phyloP scores from a whole-genome alignment of 345 rosid species.

The Litchi chinensis region DNA sequence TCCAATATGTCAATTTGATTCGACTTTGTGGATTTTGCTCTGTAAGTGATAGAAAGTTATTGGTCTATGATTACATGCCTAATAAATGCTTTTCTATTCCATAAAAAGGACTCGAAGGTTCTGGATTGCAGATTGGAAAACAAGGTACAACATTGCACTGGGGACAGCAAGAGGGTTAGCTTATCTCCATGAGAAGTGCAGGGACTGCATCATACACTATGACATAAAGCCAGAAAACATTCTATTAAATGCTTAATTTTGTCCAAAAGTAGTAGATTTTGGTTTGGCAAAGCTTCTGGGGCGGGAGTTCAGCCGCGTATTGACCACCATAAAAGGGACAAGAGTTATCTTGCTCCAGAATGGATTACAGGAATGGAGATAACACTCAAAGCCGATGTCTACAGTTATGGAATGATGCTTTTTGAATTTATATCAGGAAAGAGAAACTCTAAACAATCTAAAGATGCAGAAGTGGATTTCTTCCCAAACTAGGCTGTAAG shows the following conservation, averaged over 20 bases:
- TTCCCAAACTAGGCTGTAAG: too few species aligned
- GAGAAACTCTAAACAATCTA: background rate
- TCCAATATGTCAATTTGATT: conserved; percentile 74
- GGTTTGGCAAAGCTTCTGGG: conserved; percentile 59
- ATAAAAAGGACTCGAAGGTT: conserved; percentile 20
- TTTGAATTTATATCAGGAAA: conserved; percentile 57
- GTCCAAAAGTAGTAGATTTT: conserved; percentile 83
- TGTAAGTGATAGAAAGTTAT: conserved; percentile 49
- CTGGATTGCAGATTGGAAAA: conserved; percentile 63
- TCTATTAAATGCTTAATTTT: conserved; percentile 59
- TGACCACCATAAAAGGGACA: too few species aligned
- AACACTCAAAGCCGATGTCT: too few species aligned
- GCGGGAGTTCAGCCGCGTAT: too few species aligned
- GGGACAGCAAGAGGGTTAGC: conserved; percentile 74
- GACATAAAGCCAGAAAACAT: conserved; percentile 87
- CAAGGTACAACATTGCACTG: conserved; percentile 64
- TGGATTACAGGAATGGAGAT: too few species aligned
- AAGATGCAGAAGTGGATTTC: background rate
- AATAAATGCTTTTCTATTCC: conserved; percentile 66
- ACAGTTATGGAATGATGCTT: too few species aligned
- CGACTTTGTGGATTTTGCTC: conserved; percentile 82
- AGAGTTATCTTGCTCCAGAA: too few species aligned
- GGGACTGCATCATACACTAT: conserved; percentile 87
- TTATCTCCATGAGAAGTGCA: conserved; percentile 76
- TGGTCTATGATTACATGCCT: conserved; percentile 79